Conservation (phyloP, 306 rosid species). For the Fragaria vesca region DNA sequence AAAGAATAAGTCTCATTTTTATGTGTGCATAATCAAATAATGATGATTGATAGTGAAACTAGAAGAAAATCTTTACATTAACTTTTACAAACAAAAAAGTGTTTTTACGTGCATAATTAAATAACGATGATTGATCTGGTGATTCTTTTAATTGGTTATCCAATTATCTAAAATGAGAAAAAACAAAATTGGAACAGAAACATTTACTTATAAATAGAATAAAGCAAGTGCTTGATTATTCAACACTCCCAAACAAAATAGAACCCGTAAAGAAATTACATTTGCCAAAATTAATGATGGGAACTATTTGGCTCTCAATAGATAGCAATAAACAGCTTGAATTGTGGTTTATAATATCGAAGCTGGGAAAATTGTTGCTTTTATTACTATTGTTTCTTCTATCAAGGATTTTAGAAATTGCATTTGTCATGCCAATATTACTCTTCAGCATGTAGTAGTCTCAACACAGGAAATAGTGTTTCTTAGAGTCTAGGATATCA, state of each 20-base stretch:
- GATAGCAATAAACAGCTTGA: too few species aligned
- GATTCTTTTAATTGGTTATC: neutral
- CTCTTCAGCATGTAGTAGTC: neutral
- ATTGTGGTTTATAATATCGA: too few species aligned
- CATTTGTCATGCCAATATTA: neutral
- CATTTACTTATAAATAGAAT: neutral
- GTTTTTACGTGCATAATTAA: too few species aligned
- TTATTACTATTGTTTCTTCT: neutral
- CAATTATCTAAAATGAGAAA: neutral
- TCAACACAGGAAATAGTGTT: neutral
- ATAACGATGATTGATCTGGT: neutral
- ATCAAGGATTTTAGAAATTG: too few species aligned
- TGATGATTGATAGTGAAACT: too few species aligned
- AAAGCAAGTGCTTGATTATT: neutral
- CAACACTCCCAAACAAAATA: neutral
- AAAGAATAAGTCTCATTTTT: neutral
- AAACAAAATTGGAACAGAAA: neutral
- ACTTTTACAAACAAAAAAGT: too few species aligned
- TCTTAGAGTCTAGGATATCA: neutral
- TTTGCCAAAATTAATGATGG: neutral
- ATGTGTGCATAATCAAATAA: neutral
- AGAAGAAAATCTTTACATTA: too few species aligned
- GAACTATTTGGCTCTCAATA: too few species aligned
- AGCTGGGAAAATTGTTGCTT: neutral
- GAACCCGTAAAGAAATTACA: neutral